A percentile compares a stretch with the other conserved stretches of the same genome.
Evolutionary conservation across 148 eudicot genomes (phyloP).

Genomic region (Dianthus caryophyllus): DNA sequence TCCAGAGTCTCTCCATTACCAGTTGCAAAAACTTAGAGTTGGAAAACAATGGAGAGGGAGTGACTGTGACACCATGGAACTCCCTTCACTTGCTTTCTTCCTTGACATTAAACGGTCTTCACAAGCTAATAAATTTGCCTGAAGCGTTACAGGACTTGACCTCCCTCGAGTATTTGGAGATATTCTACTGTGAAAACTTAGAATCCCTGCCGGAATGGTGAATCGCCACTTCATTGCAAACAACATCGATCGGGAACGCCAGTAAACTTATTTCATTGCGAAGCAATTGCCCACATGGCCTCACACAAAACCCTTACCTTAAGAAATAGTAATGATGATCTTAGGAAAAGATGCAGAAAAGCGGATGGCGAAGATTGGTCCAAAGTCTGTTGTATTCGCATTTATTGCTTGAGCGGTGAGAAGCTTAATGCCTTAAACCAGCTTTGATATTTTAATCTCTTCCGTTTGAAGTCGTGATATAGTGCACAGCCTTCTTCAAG

Average conservation of each 20-base stretch:
- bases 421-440: no score
- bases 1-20: background rate
- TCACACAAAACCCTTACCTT: background rate
- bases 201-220: conserved; percentile 5
- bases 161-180: background rate
- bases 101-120: background rate
- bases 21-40: background rate
- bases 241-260: background rate
- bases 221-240: background rate
- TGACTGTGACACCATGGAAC: background rate
- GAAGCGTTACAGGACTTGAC: conserved; percentile 15
- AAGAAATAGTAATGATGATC: background rate
- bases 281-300: background rate
- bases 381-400: background rate
- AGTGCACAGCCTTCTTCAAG: no score
- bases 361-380: conserved; percentile 9
- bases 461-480: no score
- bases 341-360: background rate
- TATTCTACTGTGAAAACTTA: background rate
- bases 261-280: background rate
- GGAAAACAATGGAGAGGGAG: background rate
- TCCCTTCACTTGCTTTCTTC: background rate
- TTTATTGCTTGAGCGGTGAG: no score
- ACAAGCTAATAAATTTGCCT: conserved; percentile 11
- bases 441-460: no score